Conservation (phyloP, 2,329 filamentous ascomycete species). For the Bretziella fagacearum region DNA sequence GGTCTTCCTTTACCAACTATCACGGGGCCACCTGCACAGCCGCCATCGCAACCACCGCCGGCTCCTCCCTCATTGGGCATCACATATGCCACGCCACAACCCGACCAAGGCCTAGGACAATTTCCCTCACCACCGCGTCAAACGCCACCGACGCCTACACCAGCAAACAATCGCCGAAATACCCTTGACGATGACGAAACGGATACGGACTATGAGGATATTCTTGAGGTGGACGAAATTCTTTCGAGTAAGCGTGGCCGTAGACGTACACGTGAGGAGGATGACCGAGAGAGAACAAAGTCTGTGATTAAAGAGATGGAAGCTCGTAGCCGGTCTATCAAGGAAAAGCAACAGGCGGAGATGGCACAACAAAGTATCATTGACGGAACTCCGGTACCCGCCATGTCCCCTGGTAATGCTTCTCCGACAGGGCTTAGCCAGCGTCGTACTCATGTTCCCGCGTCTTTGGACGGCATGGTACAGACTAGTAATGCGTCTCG, state of each 20-base stretch:
- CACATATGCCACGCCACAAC: slow-evolving; percentile 28
- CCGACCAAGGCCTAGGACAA: slow-evolving; percentile 30
- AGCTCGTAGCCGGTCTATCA: slow-evolving; percentile 55
- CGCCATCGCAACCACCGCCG: slow-evolving; percentile 34
- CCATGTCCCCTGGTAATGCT: slow-evolving; percentile 7
- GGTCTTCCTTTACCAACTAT: slow-evolving; percentile 24
- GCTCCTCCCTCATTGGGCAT: slow-evolving; percentile 22
- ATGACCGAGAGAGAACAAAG: slow-evolving; percentile 61
- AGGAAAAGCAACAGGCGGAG: slow-evolving; percentile 34
- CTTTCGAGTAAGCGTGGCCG: slow-evolving; percentile 50
- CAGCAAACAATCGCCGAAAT: slow-evolving; percentile 32
- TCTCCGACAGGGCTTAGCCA: slow-evolving; percentile 26
- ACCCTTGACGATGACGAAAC: slow-evolving; percentile 36
- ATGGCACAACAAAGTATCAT: slow-evolving; percentile 4
- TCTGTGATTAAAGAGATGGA: slow-evolving; percentile 51
- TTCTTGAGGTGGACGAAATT: slow-evolving; percentile 51
- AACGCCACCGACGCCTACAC: slow-evolving; percentile 57
- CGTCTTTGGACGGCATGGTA: slow-evolving; percentile 37
- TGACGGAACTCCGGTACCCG: slow-evolving; percentile 7
- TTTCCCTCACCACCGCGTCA: slow-evolving; percentile 54
- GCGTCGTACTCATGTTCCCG: slow-evolving; percentile 25
- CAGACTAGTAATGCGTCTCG: slow-evolving; percentile 20
- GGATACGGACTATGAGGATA: slow-evolving; percentile 71
- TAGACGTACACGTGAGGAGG: slow-evolving; percentile 71
- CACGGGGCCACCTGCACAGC: slow-evolving; percentile 33